These are phyloP conservation scores for Corrigiola litoralis DNA, from an alignment of 179 eudicot species.

Conservation along the genomic window DNA sequence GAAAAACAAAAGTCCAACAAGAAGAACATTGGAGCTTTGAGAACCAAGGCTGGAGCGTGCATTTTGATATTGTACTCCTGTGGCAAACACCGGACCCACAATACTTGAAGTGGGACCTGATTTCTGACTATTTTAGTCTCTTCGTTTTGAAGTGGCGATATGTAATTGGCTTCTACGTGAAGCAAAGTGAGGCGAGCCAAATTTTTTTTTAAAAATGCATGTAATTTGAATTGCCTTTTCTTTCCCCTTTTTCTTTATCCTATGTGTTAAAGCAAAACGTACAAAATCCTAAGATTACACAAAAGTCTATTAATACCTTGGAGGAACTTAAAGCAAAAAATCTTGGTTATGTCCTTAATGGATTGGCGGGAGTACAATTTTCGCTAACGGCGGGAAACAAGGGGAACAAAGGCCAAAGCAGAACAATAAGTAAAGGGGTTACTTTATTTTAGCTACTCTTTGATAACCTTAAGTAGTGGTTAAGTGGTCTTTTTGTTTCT, in stretches of 20 bases:
- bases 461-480: too few relatives aligned
- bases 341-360: too few relatives aligned
- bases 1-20: background rate
- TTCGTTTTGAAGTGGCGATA: background rate
- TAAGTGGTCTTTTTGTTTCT: too few relatives aligned
- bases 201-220: too few relatives aligned
- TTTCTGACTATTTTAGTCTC: background rate
- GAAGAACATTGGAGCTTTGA: background rate
- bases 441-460: background rate
- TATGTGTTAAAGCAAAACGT: background rate
- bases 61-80: too few relatives aligned
- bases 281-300: conserved; percentile 3
- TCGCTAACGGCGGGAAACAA: conserved; percentile 23
- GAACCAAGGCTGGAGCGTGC: too few relatives aligned
- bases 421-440: background rate
- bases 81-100: conserved; percentile 7
- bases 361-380: background rate
- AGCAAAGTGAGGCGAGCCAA: conserved; percentile 5
- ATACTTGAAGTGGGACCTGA: background rate
- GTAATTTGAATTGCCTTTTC: too few relatives aligned
- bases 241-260: background rate
- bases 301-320: background rate
- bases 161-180: conserved; percentile 8
- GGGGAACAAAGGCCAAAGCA: conserved; percentile 27
- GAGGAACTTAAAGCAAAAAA: background rate